Conservation (phyloP, 2,329 filamentous ascomycete species). For the Magnaporthiopsis rhizophila region DNA sequence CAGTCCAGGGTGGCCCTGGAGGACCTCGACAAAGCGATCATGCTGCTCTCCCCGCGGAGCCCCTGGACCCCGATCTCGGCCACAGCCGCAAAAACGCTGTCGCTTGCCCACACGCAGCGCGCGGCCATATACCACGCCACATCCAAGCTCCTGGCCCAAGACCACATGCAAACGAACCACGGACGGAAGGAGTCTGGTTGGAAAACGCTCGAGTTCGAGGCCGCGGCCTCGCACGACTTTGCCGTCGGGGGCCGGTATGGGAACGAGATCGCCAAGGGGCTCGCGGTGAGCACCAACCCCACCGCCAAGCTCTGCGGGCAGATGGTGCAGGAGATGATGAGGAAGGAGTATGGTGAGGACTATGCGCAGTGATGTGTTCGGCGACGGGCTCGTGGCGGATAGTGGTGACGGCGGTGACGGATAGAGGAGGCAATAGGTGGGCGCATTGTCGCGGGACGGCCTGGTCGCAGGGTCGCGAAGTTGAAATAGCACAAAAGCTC, state of each 20-base stretch:
- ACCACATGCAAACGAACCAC: slow-evolving; percentile 27
- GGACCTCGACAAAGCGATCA: slow-evolving; percentile 52
- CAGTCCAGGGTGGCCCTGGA: slow-evolving; percentile 34
- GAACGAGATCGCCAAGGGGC: slow-evolving; percentile 54
- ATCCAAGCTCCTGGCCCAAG: slow-evolving; percentile 38
- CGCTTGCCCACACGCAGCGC: slow-evolving; percentile 64
- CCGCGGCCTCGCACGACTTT: slow-evolving; percentile 54
- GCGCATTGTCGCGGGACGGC: neutral
- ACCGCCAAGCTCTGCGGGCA: slow-evolving; percentile 62
- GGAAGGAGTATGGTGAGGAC: slow-evolving; percentile 49
- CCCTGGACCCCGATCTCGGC: slow-evolving; percentile 49
- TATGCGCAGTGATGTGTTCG: neutral
- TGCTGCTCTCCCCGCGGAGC: slow-evolving; percentile 46
- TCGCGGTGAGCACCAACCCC: slow-evolving; percentile 59
- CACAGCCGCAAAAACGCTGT: slow-evolving; percentile 56
- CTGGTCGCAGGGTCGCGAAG: neutral
- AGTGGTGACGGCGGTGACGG: neutral
- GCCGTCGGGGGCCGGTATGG: slow-evolving; percentile 57
- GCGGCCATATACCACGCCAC: slow-evolving; percentile 56
- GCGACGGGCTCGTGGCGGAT: neutral
- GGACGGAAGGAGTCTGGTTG: slow-evolving; percentile 38
- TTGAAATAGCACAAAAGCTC: neutral
- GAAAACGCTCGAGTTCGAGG: slow-evolving; percentile 50
- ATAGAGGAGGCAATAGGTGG: neutral
- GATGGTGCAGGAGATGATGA: slow-evolving; percentile 63